These are phyloP conservation scores for Polyporus tsugae DNA, from an alignment of 1,284 basidiomycete genomes.

Conservation along the genomic window DNA sequence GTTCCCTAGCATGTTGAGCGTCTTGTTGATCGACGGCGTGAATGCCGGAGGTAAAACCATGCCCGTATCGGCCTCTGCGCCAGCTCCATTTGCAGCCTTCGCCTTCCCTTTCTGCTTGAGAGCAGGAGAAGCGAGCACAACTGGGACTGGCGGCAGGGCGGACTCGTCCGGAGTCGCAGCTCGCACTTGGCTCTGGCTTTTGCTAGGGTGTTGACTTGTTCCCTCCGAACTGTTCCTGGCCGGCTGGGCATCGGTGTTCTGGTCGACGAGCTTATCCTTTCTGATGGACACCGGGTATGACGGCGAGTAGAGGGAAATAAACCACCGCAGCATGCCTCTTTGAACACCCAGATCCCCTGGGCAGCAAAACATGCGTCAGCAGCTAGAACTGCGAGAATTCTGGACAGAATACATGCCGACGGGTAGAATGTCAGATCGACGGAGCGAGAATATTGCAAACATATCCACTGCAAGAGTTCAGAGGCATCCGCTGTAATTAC, in stretches of 20 bases:
- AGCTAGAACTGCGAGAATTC: neutral
- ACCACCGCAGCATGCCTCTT: slow-evolving; percentile 81
- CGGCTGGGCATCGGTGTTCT: slow-evolving; percentile 33
- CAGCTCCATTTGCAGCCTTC: slow-evolving; percentile 21
- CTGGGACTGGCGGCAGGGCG: slow-evolving; percentile 36
- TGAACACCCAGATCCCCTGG: slow-evolving; percentile 85
- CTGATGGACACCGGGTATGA: slow-evolving; percentile 56
- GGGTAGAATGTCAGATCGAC: slow-evolving; percentile 84
- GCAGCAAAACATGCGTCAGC: slow-evolving; percentile 1
- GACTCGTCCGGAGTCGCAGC: slow-evolving; percentile 35
- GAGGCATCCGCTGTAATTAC: neutral
- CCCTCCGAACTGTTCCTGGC: slow-evolving; percentile 26
- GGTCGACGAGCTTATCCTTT: slow-evolving; percentile 58
- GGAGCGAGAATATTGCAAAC: slow-evolving; percentile 89
- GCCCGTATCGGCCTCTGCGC: slow-evolving; percentile 30
- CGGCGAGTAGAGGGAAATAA: slow-evolving; percentile 70
- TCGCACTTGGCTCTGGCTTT: slow-evolving; percentile 1
- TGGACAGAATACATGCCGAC: slow-evolving; percentile 59
- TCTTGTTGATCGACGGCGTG: slow-evolving; percentile 71
- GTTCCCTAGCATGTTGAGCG: slow-evolving; percentile 46
- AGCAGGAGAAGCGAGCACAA: slow-evolving; percentile 15
- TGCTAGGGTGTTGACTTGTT: neutral
- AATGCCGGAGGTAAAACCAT: slow-evolving; percentile 60
- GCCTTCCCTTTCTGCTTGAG: slow-evolving; percentile 26
- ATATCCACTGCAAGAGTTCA: slow-evolving; percentile 67